Percentiles rank a stretch among this genome's conserved stretches.
These are phyloP conservation scores for Mortierella claussenii DNA, from an alignment of 192 early-diverging fungal genomes.

Conservation along the genomic window DNA sequence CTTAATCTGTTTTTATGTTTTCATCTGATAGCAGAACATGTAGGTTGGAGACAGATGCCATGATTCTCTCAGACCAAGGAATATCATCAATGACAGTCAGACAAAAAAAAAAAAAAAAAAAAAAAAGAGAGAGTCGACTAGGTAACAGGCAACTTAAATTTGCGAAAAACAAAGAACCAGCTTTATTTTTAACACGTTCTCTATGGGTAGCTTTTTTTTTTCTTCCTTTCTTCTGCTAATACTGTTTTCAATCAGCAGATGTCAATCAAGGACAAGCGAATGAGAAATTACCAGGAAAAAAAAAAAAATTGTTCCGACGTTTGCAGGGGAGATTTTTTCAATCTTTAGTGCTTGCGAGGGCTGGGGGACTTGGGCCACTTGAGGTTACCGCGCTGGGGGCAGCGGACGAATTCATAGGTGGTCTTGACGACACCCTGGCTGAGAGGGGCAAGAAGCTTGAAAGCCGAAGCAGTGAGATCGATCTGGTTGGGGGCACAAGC, in stretches of 20 bases:
- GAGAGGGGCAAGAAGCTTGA: slow-evolving; percentile 28
- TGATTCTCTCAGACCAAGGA: no score
- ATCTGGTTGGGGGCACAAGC: slow-evolving; percentile 42
- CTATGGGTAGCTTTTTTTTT: neutral
- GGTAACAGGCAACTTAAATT: no score
- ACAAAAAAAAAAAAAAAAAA: no score
- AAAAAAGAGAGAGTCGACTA: no score
- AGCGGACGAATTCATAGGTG: slow-evolving; percentile 40
- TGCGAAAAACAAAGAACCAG: slow-evolving; percentile 16
- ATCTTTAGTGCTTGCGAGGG: slow-evolving; percentile 6
- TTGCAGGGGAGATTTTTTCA: neutral
- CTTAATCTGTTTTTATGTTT: no score
- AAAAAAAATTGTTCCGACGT: neutral
- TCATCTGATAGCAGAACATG: no score
- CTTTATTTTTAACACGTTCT: slow-evolving; percentile 7
- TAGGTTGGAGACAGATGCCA: no score
- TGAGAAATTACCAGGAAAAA: neutral
- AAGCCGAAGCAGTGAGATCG: slow-evolving; percentile 48
- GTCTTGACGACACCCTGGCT: slow-evolving; percentile 29
- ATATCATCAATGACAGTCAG: no score
- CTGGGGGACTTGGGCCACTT: slow-evolving; percentile 49
- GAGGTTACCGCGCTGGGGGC: slow-evolving; percentile 23
- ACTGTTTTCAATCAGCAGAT: no score
- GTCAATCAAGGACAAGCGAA: no score
- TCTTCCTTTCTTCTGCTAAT: no score